Evolutionary conservation across 768 basidiomycete species (phyloP).

Genomic region (Xanthoconium stramineum): DNA sequence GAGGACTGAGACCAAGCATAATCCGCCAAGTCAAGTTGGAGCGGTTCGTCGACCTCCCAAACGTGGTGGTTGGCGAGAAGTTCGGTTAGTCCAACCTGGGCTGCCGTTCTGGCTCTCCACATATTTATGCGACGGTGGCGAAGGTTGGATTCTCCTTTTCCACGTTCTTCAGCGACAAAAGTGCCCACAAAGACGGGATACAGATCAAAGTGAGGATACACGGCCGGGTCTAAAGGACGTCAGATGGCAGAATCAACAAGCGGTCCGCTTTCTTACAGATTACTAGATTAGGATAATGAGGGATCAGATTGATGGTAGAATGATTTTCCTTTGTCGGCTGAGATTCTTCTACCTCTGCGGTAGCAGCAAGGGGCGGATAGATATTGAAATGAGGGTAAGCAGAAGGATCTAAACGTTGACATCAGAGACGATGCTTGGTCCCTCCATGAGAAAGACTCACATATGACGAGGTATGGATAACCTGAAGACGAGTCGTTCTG

Average conservation of each 20-base stretch:
- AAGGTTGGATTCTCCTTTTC: slow-evolving; percentile 3
- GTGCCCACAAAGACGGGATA: slow-evolving; percentile 14
- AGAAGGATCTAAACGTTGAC: slow-evolving; percentile 34
- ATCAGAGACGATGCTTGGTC: slow-evolving; percentile 11
- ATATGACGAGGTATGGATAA: slow-evolving; percentile 29
- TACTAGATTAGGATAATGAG: slow-evolving; percentile 34
- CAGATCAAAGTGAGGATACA: slow-evolving; percentile 22
- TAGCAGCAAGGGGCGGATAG: slow-evolving; percentile 28
- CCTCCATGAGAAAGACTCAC: slow-evolving; percentile 16
- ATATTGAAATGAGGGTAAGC: slow-evolving; percentile 41
- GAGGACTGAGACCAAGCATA: slow-evolving; percentile 72
- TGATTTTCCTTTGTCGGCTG: background rate
- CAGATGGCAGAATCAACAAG: background rate
- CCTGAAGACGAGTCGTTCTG: slow-evolving; percentile 6
- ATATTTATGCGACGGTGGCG: slow-evolving; percentile 11
- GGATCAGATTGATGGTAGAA: slow-evolving; percentile 4
- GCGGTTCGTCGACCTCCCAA: slow-evolving; percentile 29
- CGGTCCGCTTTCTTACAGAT: slow-evolving; percentile 30
- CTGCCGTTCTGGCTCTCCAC: slow-evolving; percentile 17
- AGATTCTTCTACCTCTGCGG: background rate
- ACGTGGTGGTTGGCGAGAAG: slow-evolving; percentile 15
- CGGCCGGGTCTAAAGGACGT: slow-evolving; percentile 18
- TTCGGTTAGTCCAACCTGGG: slow-evolving; percentile 21
- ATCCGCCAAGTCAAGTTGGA: slow-evolving; percentile 58
- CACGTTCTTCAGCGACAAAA: background rate